Evolutionary conservation across 1,284 basidiomycete species (phyloP), one percentile per base, ranked within the genome.

Genomic region (Naganishia sp.): DNA sequence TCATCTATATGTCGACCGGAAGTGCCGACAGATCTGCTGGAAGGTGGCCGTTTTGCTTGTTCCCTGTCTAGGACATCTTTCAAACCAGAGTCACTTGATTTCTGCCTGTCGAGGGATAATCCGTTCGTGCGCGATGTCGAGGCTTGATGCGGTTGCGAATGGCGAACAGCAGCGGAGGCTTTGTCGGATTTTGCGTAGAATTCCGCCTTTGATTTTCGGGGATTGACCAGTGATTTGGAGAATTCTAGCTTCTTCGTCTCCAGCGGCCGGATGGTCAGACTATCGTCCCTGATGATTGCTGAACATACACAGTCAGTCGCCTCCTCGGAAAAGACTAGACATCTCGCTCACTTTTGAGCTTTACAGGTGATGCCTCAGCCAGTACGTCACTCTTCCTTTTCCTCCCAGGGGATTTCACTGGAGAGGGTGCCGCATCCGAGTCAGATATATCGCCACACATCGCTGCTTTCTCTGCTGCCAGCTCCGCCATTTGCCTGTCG

Each of bases 321-420:
- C 1, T 9, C 45, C n/a, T 25, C 13, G 23, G 35, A 13, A 35
- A 2, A 39, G 15, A 28, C 5, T 5, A 28, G 5, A 28, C 28
- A 28, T 28, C 28, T 28, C 28, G 39, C 57, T 35, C 50, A 61
- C 57, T 23, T 61, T 50, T 61, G 18, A 41, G 47, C 32, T 61
- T 61, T n/a, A 61, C 57, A 51, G 57, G 57, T 21, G 57, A 61
- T 32, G 57, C 57, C 41, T 50, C 57, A 11, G 57, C 57, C 31
- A 61, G 35, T 18, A 61, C 57, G 28, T 50, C 47, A 13, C 57
- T 61, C 57, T 61, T 61, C 18, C 57, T 21, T 42, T 61, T 61
- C 18, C 57, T 61, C 13, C 21, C 13, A 46, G 56, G 56, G n/a
- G 56, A 58, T 11, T n/a, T 32, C 17, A 31, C 23, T 21, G 7